A percentile compares a stretch with the other conserved stretches of the same genome.
These are phyloP conservation scores for Cutaneotrichosporon sp. DNA, from an alignment of 1,284 basidiomycete species.

Conservation along the genomic window DNA sequence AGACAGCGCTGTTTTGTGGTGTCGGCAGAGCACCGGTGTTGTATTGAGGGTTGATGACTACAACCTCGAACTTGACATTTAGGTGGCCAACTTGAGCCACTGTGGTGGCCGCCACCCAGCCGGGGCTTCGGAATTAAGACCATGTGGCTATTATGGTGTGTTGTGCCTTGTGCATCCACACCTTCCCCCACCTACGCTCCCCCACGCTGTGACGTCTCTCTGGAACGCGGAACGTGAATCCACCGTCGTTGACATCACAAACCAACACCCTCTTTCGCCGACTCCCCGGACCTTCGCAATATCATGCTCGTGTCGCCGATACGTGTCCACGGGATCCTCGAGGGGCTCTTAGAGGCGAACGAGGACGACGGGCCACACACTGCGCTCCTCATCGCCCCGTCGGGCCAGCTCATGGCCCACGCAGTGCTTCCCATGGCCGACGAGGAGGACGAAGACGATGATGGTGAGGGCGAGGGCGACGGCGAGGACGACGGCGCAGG, in stretches of 20 bases:
- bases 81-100: not conserved
- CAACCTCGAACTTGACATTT: no score
- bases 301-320: conserved; percentile 20
- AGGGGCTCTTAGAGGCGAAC: conserved; percentile 5
- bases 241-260: no score
- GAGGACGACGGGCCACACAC: conserved; percentile 25
- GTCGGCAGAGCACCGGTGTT: not conserved
- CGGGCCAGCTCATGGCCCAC: conserved; percentile 25
- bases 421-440: conserved; percentile 16
- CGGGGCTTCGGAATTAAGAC: not conserved
- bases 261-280: not conserved
- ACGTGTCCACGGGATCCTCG: conserved; percentile 13
- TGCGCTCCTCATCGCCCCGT: conserved; percentile 29
- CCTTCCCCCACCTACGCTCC: no score
- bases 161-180: no score
- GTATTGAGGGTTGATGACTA: not conserved
- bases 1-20: conserved; percentile 1
- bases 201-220: not conserved
- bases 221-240: no score
- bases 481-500: not conserved
- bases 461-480: conserved; percentile 3
- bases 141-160: not conserved
- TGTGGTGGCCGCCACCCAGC: no score
- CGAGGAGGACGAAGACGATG: conserved; percentile 6
- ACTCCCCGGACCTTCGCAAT: not conserved